Evolutionary conservation across 805 yeast species (phyloP), one percentile per base, ranked within the genome.

Genomic region (Ogataea salicorniae): DNA sequence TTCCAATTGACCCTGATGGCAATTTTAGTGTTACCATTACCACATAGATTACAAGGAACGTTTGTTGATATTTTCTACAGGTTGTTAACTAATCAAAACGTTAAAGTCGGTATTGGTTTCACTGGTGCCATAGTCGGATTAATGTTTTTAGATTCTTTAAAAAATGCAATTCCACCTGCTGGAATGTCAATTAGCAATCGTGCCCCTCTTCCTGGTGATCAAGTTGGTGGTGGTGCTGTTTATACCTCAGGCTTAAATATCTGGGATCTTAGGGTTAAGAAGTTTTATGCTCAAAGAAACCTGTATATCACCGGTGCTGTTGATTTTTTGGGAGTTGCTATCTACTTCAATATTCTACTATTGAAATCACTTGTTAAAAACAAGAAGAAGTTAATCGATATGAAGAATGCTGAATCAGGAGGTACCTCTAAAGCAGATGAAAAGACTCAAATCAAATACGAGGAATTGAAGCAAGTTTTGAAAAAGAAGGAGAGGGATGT

Each of bases 241-340:
- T 43, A 48, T 20, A 31, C 35, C 1, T 35, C 41, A 39, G 48
- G 43, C 61, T 36, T 29, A 14, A 60, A 65, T 68, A 38, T 50
- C 31, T 61, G 68, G 60, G 68, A 63, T n/a, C 22, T 45, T 8
- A 56, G 60, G 58, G 79, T 80, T 5, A 70, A 74, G 54, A 75
- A 73, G 58, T 78, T 77, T 57, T 76, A 77, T 52, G 71, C 80
- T n/a, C 83, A 79, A 55, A 67, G 84, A 47, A 79, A 79, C 58
- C 62, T 79, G 63, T 79, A 79, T 59, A 66, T 79, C 46, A 73
- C 76, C 14, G 83, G 82, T 6, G 81, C 80, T 4, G 76, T 77
- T 6, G 61, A 77, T 48, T 77, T 76, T 54, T 67, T 75, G 48
- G 71, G 65, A 42, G 43, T 73, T 38, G 74, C 80, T 0, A 70